Evolutionary conservation across 2,329 filamentous ascomycete genomes (phyloP).

Genomic region (Cryphonectria radicalis): DNA sequence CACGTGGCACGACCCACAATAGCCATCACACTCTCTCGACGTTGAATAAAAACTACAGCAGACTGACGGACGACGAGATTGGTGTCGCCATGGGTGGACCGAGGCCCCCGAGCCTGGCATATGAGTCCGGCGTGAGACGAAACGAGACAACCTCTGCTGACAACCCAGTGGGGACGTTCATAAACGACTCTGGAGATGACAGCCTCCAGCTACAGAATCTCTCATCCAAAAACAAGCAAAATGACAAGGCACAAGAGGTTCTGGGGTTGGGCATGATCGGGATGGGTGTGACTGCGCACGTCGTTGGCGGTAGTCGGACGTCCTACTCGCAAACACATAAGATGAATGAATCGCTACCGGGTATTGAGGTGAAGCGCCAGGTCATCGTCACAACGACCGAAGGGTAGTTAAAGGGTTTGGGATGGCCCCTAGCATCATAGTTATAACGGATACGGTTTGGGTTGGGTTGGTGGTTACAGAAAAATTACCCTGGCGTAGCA

Average conservation of each 20-base stretch:
- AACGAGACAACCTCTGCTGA: not conserved
- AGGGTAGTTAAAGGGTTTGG: not conserved
- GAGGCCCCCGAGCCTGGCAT: conserved; percentile 9
- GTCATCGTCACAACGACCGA: conserved; percentile 20
- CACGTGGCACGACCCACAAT: conserved; percentile 4
- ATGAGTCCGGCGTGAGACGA: conserved; percentile 2
- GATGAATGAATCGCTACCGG: not conserved
- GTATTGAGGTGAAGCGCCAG: conserved; percentile 24
- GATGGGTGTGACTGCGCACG: conserved; percentile 21
- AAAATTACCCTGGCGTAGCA: not conserved
- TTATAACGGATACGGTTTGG: not conserved
- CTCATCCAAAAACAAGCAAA: not conserved
- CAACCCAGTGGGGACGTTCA: not conserved
- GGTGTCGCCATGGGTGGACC: conserved; percentile 9
- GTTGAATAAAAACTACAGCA: conserved; percentile 15
- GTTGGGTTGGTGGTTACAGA: not conserved
- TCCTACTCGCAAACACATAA: not conserved
- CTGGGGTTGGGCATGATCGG: conserved; percentile 12
- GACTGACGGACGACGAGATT: conserved; percentile 21
- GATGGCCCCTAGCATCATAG: not conserved
- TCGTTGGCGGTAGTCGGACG: conserved; percentile 8
- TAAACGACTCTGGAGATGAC: not conserved
- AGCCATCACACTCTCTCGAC: conserved; percentile 5
- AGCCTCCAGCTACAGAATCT: not conserved
- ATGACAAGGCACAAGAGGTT: conserved; percentile 3